Evolutionary conservation across 2,329 filamentous ascomycete genomes (phyloP).

Genomic region (Sporothrix sp.): DNA sequence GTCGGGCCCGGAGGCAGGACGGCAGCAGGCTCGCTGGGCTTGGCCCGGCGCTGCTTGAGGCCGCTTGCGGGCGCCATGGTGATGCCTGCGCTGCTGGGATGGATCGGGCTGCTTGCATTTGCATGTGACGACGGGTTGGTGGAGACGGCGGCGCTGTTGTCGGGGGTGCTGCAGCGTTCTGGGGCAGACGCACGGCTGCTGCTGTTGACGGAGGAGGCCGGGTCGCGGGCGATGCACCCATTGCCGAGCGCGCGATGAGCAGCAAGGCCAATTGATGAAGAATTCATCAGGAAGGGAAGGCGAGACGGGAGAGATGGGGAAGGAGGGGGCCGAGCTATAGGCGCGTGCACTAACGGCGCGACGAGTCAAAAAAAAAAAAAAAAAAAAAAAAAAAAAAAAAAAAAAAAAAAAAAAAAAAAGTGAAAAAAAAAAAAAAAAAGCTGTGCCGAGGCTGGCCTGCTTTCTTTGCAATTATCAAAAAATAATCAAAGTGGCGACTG

Average conservation of each 20-base stretch:
- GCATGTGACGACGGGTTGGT: slow-evolving; percentile 10
- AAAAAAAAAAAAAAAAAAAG: neutral
- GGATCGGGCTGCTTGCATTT: neutral
- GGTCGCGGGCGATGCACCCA: slow-evolving; percentile 14
- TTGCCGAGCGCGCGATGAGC: slow-evolving; percentile 11
- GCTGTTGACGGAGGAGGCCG: slow-evolving; percentile 3
- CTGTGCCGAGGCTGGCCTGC: slow-evolving; percentile 4
- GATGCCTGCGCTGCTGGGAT: neutral
- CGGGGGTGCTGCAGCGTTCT: neutral
- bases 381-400: neutral
- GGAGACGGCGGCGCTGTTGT: neutral
- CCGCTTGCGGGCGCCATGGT: neutral
- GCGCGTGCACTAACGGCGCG: too few relatives aligned
- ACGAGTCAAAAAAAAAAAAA: neutral
- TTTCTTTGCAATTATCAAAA: too few relatives aligned
- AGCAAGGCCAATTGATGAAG: slow-evolving; percentile 3
- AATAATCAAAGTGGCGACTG: neutral
- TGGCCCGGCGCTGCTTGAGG: neutral
- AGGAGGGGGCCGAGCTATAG: too few relatives aligned
- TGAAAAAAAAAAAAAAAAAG: neutral
- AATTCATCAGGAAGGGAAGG: neutral
- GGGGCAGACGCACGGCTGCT: neutral
- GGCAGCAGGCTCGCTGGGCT: neutral
- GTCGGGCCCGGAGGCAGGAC: neutral
- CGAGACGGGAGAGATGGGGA: neutral